Base-by-base conservation (phyloP, 2,329 filamentous ascomycete species). In the Hymenoscyphus albidus region DNA sequence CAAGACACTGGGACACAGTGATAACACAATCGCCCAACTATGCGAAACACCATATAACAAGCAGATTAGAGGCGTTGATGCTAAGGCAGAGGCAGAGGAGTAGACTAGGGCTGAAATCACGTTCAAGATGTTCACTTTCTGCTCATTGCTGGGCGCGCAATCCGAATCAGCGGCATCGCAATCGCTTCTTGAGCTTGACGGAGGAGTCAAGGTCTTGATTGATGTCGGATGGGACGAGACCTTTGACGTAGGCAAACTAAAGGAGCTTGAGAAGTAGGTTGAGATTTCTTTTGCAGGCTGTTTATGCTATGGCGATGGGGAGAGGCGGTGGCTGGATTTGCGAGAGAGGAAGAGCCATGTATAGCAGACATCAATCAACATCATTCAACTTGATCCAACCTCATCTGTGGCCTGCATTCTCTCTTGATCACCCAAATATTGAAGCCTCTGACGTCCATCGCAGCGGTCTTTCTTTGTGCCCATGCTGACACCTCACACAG, bases 191-290 rank as follows among this genome's bases (percentile, higher is more conserved):
- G 94, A 98, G 80, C 89, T 99, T 63, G 95, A 99, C 80, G 94
- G 94, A 69, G 95, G 94, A 65, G 90, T 99, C 79, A 98, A 98
- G 78, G 87, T 99, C 61, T 84, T 99, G 62, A 87, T 99, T 44
- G 94, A 97, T 75, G 89, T 97, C 56, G 95, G 95, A 66, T 99
- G 95, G 95, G 93, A 98, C 76, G 92, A 96, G 76, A 85, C 85
- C 1, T 98, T 99, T 76, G 90, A 96, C 74, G 85, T 87, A 39
- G 85, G 85, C 67, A 90, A 92, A 81, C 85, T 99, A 61, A 88
- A 88, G 72, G 91, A 95, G 78, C 85, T 99, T 67, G 94, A 98
- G 79, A 95, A 92, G 90, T 96, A 84, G 70, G 83, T 75, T 62
- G 54, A 64, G 58, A 66, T 61, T 67, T 65, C 67, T 61, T 67